Evolutionary conservation across 441 rosid species (phyloP), one percentile per base, ranked within the genome.

Genomic region (Aquilaria agallochum): DNA sequence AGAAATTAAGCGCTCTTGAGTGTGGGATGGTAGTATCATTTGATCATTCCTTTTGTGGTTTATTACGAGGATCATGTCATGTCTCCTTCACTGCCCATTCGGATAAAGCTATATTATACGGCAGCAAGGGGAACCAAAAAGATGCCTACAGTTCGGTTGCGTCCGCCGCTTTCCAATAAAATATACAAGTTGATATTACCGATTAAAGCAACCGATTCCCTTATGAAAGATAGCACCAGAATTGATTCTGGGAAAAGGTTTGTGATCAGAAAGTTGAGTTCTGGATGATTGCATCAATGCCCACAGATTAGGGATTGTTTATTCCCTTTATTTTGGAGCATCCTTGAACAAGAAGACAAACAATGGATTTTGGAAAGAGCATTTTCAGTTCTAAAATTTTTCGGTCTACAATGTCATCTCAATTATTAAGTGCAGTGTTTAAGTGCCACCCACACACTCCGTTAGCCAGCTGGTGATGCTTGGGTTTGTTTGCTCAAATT

Each of bases 241-340:
- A 78, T 71, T 69, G 86, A 78, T 78, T 79, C 89, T 80, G 68
- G 31, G 59, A 50, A 69, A 74, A 74, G 78, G 50, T 66, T 58
- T 64, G 56, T 31, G 56, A 72, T 73, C 72, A 53, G 57, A 74
- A 72, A 71, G 74, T 55, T 56, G 53, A 64, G 56, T 76, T 71
- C 71, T 76, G 60, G 64, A 70, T 75, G 82, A 77, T 73, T 75
- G 76, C 82, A 78, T 78, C 78, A 68, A 69, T 79, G 80, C 78
- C 65, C 78, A 71, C 76, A 72, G 68, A 68, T 68, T 53, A 34
- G 56, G 61, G 64, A 20, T 20, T 20, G 27, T 20, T 73, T 75
- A 75, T 81, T 81, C 86, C 50, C 63, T n/a, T 12, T 11, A 64
- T 20, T 20, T 20, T 20, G 27, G 53, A 75, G 62, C 71, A 67